Conservation (phyloP, 495 filamentous ascomycete genomes). For the Daldinia vernicosa region DNA sequence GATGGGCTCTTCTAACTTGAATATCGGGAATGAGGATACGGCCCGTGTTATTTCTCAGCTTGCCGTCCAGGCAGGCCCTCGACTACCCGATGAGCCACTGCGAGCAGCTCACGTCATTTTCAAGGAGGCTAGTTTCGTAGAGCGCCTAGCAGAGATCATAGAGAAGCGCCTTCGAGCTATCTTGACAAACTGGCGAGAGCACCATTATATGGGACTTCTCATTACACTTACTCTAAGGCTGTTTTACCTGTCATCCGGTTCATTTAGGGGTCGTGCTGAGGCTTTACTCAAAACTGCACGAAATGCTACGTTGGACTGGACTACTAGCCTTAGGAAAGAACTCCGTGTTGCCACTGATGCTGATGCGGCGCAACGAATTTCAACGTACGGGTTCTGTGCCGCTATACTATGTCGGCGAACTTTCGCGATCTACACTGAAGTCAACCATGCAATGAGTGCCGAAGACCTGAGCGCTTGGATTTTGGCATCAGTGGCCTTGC, state of each 20-base stretch:
- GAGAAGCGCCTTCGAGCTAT: conserved; percentile 52
- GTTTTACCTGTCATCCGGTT: conserved; percentile 21
- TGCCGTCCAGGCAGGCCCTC: conserved; percentile 58
- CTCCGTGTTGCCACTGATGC: conserved; percentile 52
- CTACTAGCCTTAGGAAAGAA: conserved; percentile 54
- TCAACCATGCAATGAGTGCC: conserved; percentile 8
- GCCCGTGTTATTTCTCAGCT: conserved; percentile 54
- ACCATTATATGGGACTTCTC: conserved; percentile 57
- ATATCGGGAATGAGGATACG: conserved; percentile 60
- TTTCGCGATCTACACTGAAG: conserved; percentile 48
- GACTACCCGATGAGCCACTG: conserved; percentile 41
- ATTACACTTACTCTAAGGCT: conserved; percentile 55
- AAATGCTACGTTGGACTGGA: conserved; percentile 54
- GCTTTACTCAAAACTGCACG: conserved; percentile 31
- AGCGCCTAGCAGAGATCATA: conserved; percentile 54
- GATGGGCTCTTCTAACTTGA: conserved; percentile 62
- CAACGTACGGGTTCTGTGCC: conserved; percentile 57
- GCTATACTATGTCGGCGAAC: conserved; percentile 62
- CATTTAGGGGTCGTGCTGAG: conserved; percentile 5
- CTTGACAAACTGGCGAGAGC: conserved; percentile 62
- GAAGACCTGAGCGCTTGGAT: conserved; percentile 41
- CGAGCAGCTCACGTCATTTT: conserved; percentile 57
- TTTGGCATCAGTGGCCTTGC: conserved; percentile 51
- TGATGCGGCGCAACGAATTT: conserved; percentile 46
- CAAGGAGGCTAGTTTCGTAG: conserved; percentile 55